phyloP scores from a whole-genome alignment of 192 early-diverging fungal genomes.

The Coemansia sp. region DNA sequence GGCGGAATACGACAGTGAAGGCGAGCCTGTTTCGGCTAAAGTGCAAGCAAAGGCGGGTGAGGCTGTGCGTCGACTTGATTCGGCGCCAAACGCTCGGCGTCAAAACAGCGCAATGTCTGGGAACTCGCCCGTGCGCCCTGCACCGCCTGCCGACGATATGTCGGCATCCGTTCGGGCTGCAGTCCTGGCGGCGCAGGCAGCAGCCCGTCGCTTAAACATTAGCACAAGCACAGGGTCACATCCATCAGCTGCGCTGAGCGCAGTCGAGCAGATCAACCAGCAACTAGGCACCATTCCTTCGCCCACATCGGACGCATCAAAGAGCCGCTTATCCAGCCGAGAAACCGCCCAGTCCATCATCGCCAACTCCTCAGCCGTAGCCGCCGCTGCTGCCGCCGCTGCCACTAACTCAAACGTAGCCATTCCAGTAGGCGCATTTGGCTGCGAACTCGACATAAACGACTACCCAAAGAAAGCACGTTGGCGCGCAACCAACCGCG shows the following conservation, averaged over 20 bases:
- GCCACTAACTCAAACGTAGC: conserved; percentile 2
- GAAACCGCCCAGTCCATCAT: not conserved
- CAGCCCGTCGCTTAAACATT: conserved; percentile 43
- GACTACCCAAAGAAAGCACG: conserved; percentile 96
- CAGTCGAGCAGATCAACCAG: conserved; percentile 52
- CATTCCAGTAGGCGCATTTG: conserved; percentile 30
- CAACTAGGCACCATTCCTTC: conserved; percentile 19
- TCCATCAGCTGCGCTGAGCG: conserved; percentile 19
- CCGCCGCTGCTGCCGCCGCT: not conserved
- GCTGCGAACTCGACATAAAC: conserved; percentile 92
- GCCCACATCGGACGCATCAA: not conserved
- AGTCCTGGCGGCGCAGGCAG: conserved; percentile 43
- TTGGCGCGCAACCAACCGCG: conserved; percentile 94
- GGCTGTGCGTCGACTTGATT: conserved; percentile 59
- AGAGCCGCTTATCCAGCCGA: not conserved
- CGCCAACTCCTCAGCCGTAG: not conserved
- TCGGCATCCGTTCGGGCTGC: conserved; percentile 40
- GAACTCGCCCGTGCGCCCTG: conserved; percentile 24
- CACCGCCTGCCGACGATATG: conserved; percentile 16
- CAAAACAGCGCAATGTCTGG: conserved; percentile 2
- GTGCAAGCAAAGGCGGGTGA: conserved; percentile 53
- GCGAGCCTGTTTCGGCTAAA: not conserved
- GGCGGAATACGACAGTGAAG: conserved; percentile 39
- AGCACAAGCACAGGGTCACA: not conserved
- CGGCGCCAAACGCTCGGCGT: conserved; percentile 54